Percentiles rank a stretch among this genome's conserved stretches.
Evolutionary conservation across 306 rosid species (phyloP).

Genomic region (Clitoria ternatea): DNA sequence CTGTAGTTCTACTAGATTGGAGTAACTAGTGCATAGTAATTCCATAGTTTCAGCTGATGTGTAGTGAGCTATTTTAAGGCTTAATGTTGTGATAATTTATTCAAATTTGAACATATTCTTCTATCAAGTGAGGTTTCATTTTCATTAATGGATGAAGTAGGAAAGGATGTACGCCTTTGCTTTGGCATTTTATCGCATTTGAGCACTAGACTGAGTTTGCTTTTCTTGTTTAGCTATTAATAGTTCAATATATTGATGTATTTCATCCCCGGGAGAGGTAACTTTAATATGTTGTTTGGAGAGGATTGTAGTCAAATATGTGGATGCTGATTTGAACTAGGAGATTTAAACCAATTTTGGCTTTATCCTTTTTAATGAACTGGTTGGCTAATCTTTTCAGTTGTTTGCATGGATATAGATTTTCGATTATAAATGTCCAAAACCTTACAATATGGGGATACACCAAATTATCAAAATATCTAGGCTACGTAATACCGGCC

Average conservation of each 20-base stretch:
- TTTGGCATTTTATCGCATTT: not conserved
- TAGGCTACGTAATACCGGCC: not conserved
- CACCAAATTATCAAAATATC: not conserved
- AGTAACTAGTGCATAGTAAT: not conserved
- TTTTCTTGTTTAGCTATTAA: not conserved
- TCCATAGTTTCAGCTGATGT: not conserved
- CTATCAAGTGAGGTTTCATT: not conserved
- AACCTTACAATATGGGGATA: not conserved
- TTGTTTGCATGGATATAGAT: not conserved
- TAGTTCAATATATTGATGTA: not conserved
- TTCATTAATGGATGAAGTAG: not conserved
- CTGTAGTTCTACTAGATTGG: not conserved
- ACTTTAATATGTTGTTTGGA: not conserved
- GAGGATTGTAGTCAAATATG: not conserved
- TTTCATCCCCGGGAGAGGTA: not conserved
- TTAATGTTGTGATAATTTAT: not conserved
- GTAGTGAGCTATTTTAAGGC: not conserved
- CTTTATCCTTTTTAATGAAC: not conserved
- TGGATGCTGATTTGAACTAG: not conserved
- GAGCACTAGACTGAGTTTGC: conserved; percentile 4
- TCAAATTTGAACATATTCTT: not conserved
- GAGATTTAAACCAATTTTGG: not conserved
- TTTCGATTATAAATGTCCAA: not conserved
- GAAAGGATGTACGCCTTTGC: not conserved
- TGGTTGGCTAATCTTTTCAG: not conserved